Evolutionary conservation across 345 rosid genomes (phyloP), one percentile per base, ranked within the genome.

Genomic region (Citrus unshiu): DNA sequence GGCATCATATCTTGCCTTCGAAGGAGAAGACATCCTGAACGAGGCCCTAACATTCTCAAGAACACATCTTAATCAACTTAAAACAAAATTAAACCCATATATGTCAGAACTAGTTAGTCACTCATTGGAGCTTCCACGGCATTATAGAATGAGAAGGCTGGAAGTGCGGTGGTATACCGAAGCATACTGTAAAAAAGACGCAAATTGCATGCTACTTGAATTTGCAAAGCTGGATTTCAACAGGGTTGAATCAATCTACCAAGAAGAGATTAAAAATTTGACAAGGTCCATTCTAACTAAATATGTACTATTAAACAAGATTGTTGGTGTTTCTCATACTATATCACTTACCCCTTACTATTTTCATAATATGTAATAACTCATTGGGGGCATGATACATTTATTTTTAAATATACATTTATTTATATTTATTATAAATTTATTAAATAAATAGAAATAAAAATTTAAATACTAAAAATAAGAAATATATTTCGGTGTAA

Each of bases 201-300:
- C 57, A 4, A 74, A 86, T 56, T 30, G 3, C 1, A 8, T 0
- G 18, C 59, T 87, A 12, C 84, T 90, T 18, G 81, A 87, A 65
- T 83, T 88, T 69, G 90, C 92, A 3, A 79, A 57, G 72, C n/a
- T 80, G 29, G 49, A 90, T 39, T 90, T 89, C 82, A 87, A 86
- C 75, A 51, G 77, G 76, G 74, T 80, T 49, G 89, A 86, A 32
- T 78, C 84, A 32, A 62, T 64, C 1, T 87, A 77, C 71, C 85
- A 73, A 73, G 56, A n/a, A 56, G 89, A 90, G 58, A 85, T 87
- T 2, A 70, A 74, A 67, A 81, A 77, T 39, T 35, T 74, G 74
- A 77, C 86, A 24, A 79, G 87, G 87, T 82, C 57, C 3, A 9
- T 40, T 40, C 9, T 40, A 40, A 40, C 2, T 9, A 9, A 40